Conservation (phyloP, 495 filamentous ascomycete genomes). For the Lindgomyces ingoldianus region DNA sequence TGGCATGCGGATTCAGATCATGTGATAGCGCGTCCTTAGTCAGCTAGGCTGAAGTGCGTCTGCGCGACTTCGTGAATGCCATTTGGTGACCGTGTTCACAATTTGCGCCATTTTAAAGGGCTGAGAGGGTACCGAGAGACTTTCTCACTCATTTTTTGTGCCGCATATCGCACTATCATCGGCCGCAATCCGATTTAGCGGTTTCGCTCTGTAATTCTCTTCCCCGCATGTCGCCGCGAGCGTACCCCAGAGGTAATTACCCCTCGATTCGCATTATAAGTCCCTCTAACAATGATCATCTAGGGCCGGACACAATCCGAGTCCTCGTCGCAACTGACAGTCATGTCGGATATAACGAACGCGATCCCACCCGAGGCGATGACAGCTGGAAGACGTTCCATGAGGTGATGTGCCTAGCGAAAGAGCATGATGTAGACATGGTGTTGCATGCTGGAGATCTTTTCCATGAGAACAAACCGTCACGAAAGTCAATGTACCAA, state of each 20-base stretch:
- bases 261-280: constrained; percentile 3
- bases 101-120: neutral
- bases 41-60: neutral
- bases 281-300: neutral
- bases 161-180: too few species aligned
- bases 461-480: constrained; percentile 98
- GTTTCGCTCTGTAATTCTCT: neutral
- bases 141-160: too few species aligned
- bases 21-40: constrained; percentile 12
- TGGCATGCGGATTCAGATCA: too few species aligned
- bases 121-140: neutral
- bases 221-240: constrained; percentile 14
- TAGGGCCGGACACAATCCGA: constrained; percentile 86
- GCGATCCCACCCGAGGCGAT: constrained; percentile 88
- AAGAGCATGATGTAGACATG: constrained; percentile 91
- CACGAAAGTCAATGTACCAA: constrained; percentile 93
- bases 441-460: constrained; percentile 90
- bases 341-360: constrained; percentile 95
- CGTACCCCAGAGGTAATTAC: constrained; percentile 13
- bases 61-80: neutral
- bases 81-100: neutral
- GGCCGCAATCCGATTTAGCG: too few species aligned
- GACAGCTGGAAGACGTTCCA: constrained; percentile 97
- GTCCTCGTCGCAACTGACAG: constrained; percentile 93
- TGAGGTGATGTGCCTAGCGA: constrained; percentile 90